Percentiles rank a stretch among this genome's conserved stretches.
These are phyloP conservation scores for Ganoderma multipileum DNA, from an alignment of 1,284 basidiomycete species.

Conservation along the genomic window DNA sequence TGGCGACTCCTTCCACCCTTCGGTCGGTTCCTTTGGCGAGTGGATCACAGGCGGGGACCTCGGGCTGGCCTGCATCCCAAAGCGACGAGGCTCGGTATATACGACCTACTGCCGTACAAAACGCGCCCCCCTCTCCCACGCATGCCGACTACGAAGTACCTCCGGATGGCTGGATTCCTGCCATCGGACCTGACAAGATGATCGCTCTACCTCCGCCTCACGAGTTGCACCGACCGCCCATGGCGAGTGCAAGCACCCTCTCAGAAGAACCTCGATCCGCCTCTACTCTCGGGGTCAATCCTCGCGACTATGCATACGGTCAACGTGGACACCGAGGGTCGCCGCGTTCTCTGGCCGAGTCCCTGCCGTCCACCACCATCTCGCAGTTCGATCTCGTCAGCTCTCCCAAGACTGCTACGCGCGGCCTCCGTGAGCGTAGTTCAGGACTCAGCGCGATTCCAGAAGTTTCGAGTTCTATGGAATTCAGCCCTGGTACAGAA, in stretches of 20 bases:
- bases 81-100: slow-evolving; percentile 23
- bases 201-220: slow-evolving; percentile 39
- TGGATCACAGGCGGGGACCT: slow-evolving; percentile 13
- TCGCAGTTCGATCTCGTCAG: slow-evolving; percentile 50
- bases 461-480: slow-evolving; percentile 45
- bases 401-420: slow-evolving; percentile 35
- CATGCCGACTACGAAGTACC: slow-evolving; percentile 31
- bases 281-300: slow-evolving; percentile 2
- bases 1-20: slow-evolving; percentile 34
- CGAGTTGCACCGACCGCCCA: slow-evolving; percentile 29
- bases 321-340: slow-evolving; percentile 26
- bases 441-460: slow-evolving; percentile 46
- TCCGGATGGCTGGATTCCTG: slow-evolving; percentile 39
- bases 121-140: slow-evolving; percentile 30
- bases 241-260: slow-evolving; percentile 20
- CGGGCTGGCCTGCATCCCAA: slow-evolving; percentile 23
- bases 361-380: slow-evolving; percentile 43
- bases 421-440: slow-evolving; percentile 31
- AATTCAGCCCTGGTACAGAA: slow-evolving; percentile 38
- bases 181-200: slow-evolving; percentile 27
- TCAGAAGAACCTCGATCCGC: slow-evolving; percentile 15
- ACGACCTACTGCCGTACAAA: slow-evolving; percentile 29
- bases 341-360: slow-evolving; percentile 36
- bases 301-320: slow-evolving; percentile 33
- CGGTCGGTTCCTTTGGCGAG: slow-evolving; percentile 25